Base-by-base conservation (phyloP, 2,329 filamentous ascomycete species). In the Phialemonium atrogriseum region DNA sequence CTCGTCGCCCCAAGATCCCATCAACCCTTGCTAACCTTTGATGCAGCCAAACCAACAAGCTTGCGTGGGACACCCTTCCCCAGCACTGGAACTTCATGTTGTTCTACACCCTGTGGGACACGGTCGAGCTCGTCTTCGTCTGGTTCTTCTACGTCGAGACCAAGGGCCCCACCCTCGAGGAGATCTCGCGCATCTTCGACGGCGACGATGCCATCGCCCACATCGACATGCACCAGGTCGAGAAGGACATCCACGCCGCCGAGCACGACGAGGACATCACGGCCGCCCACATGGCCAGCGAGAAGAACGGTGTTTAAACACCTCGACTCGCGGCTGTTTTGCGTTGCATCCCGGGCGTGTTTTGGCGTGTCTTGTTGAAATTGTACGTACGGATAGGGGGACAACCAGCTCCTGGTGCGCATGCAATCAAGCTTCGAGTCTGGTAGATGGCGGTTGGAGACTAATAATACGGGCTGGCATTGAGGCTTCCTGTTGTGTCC, bases 141-240 rank as follows among this genome's bases (percentile, higher is more conserved):
- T 78, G 68, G 55, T 75, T 76, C 60, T 69, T 80, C 52, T 80
- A 77, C 50, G 68, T 80, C 34, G 80, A 85, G 59, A 84, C 80
- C 12, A 76, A 73, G 46, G 78, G 79, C 4, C 75, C 77, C 1
- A 83, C 78, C 2, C 72, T 84, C 1, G 80, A 84, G 50, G 77
- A 82, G 50, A 69, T 82, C 39, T 73, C 78, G 27, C 70, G 72
- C 46, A 80, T 84, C 50, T 84, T 84, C 45, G 79, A 84, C 44
- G 80, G 77, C 23, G 69, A 76, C 17, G 60, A 70, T 20, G 73
- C 70, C 13, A 65, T 73, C 10, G 68, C 64, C 6, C 62, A 70
- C 41, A 61, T 77, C 38, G 64, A 73, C 47, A 54, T 75, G 26
- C 56, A 64, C 17, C 64, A 73, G 48, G 62, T 74, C 25, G 66